phyloP scores from a whole-genome alignment of 768 basidiomycete species.

The Boletus rubescentipes region DNA sequence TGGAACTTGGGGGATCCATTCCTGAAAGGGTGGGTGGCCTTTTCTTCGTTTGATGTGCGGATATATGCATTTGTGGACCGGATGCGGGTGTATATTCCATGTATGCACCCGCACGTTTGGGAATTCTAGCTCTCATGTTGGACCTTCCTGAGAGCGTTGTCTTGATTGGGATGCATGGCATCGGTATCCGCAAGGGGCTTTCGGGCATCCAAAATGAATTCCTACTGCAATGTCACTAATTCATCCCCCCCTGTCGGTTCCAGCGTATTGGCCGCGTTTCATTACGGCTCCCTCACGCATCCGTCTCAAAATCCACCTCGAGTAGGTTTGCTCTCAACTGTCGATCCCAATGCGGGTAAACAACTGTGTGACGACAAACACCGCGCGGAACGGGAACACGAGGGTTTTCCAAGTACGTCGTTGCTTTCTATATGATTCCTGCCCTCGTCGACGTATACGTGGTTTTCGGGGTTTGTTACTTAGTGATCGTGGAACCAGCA shows the following conservation, averaged over 20 bases:
- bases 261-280: constrained; percentile 65
- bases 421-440: not conserved
- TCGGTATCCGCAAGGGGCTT: constrained; percentile 10
- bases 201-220: constrained; percentile 13
- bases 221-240: not conserved
- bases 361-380: constrained; percentile 36
- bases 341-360: constrained; percentile 53
- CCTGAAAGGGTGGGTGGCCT: constrained; percentile 58
- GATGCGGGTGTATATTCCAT: not conserved
- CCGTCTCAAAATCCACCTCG: constrained; percentile 68
- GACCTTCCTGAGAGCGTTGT: not conserved
- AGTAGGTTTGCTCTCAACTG: constrained; percentile 71
- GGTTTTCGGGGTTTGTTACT: not conserved
- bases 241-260: not conserved
- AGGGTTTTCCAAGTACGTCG: constrained; percentile 31
- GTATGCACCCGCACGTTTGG: not conserved
- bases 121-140: not conserved
- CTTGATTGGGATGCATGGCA: constrained; percentile 4
- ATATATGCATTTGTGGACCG: constrained; percentile 1
- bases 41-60: not conserved
- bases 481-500: constrained; percentile 43
- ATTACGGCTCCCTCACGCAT: constrained; percentile 69
- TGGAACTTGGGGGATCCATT: constrained; percentile 82
- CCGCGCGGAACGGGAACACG: constrained; percentile 30
- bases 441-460: not conserved